Conservation (phyloP, 352 stramenopile species). For the Phytopythium vexans region DNA sequence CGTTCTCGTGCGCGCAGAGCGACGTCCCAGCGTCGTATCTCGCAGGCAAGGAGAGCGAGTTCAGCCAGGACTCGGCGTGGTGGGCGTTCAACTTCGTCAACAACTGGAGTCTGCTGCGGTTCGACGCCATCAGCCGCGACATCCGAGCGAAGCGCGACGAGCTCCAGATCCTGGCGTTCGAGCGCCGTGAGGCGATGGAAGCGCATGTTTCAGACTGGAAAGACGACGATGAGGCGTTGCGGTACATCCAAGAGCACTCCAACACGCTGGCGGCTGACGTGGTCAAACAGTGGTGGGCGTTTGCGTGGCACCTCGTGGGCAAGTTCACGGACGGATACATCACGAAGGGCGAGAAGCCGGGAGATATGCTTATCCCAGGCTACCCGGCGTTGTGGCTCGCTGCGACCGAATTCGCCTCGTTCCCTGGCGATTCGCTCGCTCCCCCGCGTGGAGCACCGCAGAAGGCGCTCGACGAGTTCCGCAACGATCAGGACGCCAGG, state of each 20-base stretch:
- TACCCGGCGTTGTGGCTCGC: conserved; percentile 66
- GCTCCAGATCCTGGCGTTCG: conserved; percentile 46
- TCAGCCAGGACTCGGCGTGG: conserved; percentile 65
- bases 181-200: conserved; percentile 7
- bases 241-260: conserved; percentile 31
- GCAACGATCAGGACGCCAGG: conserved; percentile 21
- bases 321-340: conserved; percentile 77
- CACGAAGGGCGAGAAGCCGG: conserved; percentile 51
- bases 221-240: not conserved
- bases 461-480: conserved; percentile 33
- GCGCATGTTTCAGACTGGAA: conserved; percentile 12
- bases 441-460: conserved; percentile 19
- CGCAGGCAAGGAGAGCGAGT: conserved; percentile 63
- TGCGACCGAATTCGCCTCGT: conserved; percentile 51
- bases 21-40: conserved; percentile 56
- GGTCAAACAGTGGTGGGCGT: conserved; percentile 53
- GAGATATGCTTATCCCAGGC: conserved; percentile 41
- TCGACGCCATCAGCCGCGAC: conserved; percentile 63
- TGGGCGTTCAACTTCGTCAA: conserved; percentile 88
- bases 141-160: conserved; percentile 30
- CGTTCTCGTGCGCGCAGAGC: conserved; percentile 58
- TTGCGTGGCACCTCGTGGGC: conserved; percentile 61
- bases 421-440: conserved; percentile 59
- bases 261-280: conserved; percentile 60
- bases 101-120: conserved; percentile 82